Base-by-base conservation (phyloP, 306 rosid genomes). In the Corylus heterophylla region DNA sequence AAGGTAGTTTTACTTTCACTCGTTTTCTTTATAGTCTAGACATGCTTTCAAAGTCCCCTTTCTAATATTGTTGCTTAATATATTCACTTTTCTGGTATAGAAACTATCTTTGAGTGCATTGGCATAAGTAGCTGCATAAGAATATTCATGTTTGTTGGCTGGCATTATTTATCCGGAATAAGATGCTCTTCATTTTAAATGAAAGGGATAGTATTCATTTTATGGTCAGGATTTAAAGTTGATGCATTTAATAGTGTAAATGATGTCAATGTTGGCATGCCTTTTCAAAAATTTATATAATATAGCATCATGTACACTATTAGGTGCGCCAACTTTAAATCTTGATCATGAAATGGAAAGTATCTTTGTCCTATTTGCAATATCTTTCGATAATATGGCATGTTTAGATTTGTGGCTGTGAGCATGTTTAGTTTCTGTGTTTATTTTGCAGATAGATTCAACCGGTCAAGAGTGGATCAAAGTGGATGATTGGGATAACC, bases 401-500 rank as follows among this genome's bases (percentile, higher is more conserved):
- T 50, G 63, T 47, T 59, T 78, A 50, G 75, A 16, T 59, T 56
- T 69, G 73, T 48, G 62, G 74, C 54, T 37, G 69, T 67, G 58
- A 25, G 18, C 47, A 25, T 76, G 56, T 72, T 73, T 68, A 63
- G n/a, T 29, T 12, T 74, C 12, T 45, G 44, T 72, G 78, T 82
- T 84, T 72, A 71, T 82, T 52, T 78, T 83, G 84, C 94, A 93
- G 97, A 71, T 75, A 72, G 83, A 75, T 79, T 75, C 87, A 83
- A 74, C 80, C 75, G 72, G 79, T 67, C 73, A 70, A 74, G 85
- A 82, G 74, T 90, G 97, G 98, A 84, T 89, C 87, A 93, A 91
- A 87, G 98, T 95, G 79, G 76, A 77, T 88, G 81, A 54, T 84
- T 96, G 98, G 93, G 92, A 91, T 80, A 90, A 82, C 84, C 82